Conservation (phyloP, 179 eudicot species). For the Amaranthus tricolor region DNA sequence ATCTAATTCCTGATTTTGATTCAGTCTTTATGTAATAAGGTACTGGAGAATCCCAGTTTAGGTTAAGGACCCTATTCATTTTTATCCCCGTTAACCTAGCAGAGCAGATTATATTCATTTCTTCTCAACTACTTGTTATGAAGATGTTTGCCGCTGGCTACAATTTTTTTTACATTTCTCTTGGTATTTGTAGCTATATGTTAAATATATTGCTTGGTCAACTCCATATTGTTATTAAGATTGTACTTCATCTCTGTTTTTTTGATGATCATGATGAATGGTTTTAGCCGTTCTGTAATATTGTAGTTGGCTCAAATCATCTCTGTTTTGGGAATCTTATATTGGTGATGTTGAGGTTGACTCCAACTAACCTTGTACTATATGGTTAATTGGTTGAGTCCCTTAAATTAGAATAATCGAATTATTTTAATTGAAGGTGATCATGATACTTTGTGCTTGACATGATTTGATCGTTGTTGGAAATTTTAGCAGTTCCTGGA, state of each 20-base stretch:
- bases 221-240: not conserved
- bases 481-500: not conserved
- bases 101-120: slow-evolving; percentile 24
- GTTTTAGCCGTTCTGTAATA: not conserved
- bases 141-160: slow-evolving; percentile 28
- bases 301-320: slow-evolving; percentile 16
- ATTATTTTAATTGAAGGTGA: slow-evolving; percentile 3
- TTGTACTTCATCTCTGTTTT: not conserved
- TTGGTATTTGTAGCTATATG: slow-evolving; percentile 17
- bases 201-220: not conserved
- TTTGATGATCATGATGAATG: not conserved
- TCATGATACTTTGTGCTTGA: slow-evolving; percentile 9
- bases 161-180: slow-evolving; percentile 10
- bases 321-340: not conserved
- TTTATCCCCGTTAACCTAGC: slow-evolving; percentile 16
- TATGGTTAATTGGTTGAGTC: not conserved
- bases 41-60: slow-evolving; percentile 41
- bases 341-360: slow-evolving; percentile 1
- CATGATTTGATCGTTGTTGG: slow-evolving; percentile 12
- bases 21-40: slow-evolving; percentile 40
- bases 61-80: slow-evolving; percentile 16
- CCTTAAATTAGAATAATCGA: no score
- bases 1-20: slow-evolving; percentile 38
- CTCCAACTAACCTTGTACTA: slow-evolving; percentile 10
- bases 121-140: slow-evolving; percentile 28